Evolutionary conservation across 208 protist genomes (phyloP), one percentile per base, ranked within the genome.

Genomic region (Acanthamoeba culbertsoni): DNA sequence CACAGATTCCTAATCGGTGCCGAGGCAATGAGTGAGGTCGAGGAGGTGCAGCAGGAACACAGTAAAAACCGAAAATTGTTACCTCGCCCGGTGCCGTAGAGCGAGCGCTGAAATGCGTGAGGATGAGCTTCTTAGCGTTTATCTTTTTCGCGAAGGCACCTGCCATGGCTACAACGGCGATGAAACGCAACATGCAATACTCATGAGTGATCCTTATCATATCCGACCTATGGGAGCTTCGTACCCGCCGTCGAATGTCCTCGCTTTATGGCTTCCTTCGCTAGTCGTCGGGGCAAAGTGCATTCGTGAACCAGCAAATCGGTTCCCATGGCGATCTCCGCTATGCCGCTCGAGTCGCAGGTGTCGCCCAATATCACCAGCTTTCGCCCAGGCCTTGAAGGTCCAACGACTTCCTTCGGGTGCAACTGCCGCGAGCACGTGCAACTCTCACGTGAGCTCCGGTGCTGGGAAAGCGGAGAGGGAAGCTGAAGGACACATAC

Each of bases 101-200:
- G 28, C 73, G 73, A 18, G n/a, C 48, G 88, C 88, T 92, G 43
- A 92, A 92, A 35, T 92, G 88, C 4, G 88, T 92, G 35, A 92
- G 88, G 18, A 92, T 51, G 20, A 92, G 88, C 88, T 92, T 92
- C 45, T 92, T 92, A 1, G 88, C 88, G 5, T 23, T 18, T 3
- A 92, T 46, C 5, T 40, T 53, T 28, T 79, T 46, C 23, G 88
- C 88, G 55, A 92, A 92, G 37, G 6, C 4, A 57, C 88, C 88
- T 7, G 88, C 88, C 88, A 92, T 92, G 23, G 55, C 73, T 84
- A 33, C 73, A 40, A 12, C 16, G 12, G 33, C 65, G 26, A n/a
- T 75, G 26, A 3, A 35, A 5, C 28, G 20, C 10, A 12, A 86
- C 12, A 6, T 5, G 26, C 20, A 8, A 63, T 18, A 20, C n/a